These are phyloP conservation scores for Urostyla sp. DNA, from an alignment of 73 alveolate genomes.

Conservation along the genomic window DNA sequence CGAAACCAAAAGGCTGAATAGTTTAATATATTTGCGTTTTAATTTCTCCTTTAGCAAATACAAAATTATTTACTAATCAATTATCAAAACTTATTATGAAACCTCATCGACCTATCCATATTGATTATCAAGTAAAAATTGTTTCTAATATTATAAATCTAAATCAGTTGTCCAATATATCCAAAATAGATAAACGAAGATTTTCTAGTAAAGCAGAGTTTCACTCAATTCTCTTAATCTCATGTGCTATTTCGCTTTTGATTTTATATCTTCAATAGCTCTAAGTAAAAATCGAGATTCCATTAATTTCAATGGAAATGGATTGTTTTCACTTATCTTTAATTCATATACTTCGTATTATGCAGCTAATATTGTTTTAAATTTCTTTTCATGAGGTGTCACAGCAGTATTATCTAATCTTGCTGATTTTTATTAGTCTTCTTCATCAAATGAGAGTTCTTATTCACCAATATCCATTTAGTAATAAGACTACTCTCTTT, in stretches of 20 bases:
- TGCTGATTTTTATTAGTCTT: too few relatives aligned
- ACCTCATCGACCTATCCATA: background rate
- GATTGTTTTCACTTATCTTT: constrained; percentile 11
- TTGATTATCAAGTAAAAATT: background rate
- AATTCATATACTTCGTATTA: constrained; percentile 16
- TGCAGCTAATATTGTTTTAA: too few relatives aligned
- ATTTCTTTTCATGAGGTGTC: too few relatives aligned
- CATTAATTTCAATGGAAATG: constrained; percentile 29
- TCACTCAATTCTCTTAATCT: background rate
- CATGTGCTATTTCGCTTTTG: background rate
- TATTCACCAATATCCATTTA: too few relatives aligned
- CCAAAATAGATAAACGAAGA: constrained; percentile 41
- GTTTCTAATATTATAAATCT: background rate
- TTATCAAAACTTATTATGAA: background rate
- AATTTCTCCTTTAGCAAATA: constrained; percentile 21
- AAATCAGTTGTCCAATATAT: background rate
- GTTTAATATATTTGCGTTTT: constrained; percentile 22
- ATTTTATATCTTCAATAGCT: background rate
- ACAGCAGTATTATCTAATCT: too few relatives aligned
- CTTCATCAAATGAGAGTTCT: too few relatives aligned
- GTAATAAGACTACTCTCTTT: too few relatives aligned
- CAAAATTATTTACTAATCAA: constrained; percentile 9
- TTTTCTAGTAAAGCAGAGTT: background rate
- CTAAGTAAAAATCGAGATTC: background rate
- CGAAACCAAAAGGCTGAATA: background rate